Base-by-base conservation (phyloP, 2,329 filamentous ascomycete species). In the Botrytis hyacinthi region DNA sequence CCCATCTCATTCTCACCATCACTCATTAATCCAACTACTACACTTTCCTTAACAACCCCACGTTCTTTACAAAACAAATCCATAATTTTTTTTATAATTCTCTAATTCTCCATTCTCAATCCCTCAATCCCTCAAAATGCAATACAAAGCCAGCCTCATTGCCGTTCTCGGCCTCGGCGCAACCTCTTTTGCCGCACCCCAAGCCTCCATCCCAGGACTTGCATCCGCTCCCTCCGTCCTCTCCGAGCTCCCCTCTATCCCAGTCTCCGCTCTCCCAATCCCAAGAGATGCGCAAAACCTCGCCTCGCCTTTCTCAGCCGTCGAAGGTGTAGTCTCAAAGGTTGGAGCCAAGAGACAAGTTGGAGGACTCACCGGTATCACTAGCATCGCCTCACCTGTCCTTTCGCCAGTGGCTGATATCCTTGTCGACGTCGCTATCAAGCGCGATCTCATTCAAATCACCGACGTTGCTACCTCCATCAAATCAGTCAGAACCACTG, bases 151-250 rank as follows among this genome's bases (percentile, higher is more conserved):
- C 20, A 35, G 35, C 16, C 35, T 63, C 54, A 29, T 70, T 16
- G 68, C 68, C 54, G 22, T 63, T 32, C 67, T 70, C 29, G 54
- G 68, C 54, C 54, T 70, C 37, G 46, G 54, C 54, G 40, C 54
- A 60, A 62, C 40, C 20, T 32, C 67, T 9, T 37, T 69, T 26
- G 46, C 51, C 18, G 48, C 46, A 20, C 46, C 66, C 16, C n/a
- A n/a, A 32, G 20, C 7, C 1, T n/a, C 18, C 18, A 10, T 67
- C 40, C 22, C 37, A 32, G 4, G 22, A 16, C 18, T n/a, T 22
- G 3, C n/a, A 59, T 32, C 48, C 12, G 35, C 18, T 14, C 20
- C 32, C 10, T 35, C 32, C 35, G 18, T 35, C 12, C 32, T 37
- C 35, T 35, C 32, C 59, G 35, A 60, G 35, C 59, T 37, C 32